These are phyloP conservation scores for Xylaria palmicola DNA, from an alignment of 495 filamentous ascomycete species.

Conservation along the genomic window DNA sequence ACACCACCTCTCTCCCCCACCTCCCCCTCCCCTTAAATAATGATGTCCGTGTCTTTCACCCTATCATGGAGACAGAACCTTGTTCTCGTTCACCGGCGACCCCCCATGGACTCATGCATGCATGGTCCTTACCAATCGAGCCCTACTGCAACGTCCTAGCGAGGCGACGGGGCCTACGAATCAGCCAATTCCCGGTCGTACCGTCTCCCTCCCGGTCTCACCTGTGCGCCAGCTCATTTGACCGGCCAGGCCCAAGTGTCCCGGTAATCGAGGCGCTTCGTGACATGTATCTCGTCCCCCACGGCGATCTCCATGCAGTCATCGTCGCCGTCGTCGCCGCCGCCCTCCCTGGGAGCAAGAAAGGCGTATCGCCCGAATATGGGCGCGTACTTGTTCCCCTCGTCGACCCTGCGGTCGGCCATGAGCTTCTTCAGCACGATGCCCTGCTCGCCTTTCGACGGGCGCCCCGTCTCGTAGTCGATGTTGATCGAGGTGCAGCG, in stretches of 20 bases:
- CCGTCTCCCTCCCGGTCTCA: neutral
- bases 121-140: neutral
- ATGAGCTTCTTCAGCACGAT: constrained; percentile 72
- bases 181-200: neutral
- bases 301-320: constrained; percentile 49
- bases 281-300: constrained; percentile 69
- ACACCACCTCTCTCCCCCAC: neutral
- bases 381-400: constrained; percentile 69
- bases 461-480: constrained; percentile 73
- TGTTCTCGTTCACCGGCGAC: too few relatives aligned
- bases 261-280: constrained; percentile 54
- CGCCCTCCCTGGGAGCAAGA: constrained; percentile 29
- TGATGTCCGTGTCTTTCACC: neutral
- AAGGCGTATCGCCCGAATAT: constrained; percentile 86
- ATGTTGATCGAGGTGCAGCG: constrained; percentile 79
- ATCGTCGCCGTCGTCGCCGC: constrained; percentile 4
- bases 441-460: constrained; percentile 62
- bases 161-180: neutral
- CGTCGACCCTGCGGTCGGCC: constrained; percentile 75
- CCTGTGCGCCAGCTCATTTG: neutral
- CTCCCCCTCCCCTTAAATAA: neutral
- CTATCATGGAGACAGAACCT: neutral
- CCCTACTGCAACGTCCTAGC: neutral
- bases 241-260: constrained; percentile 53
- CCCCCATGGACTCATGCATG: neutral